Conservation (phyloP, 352 stramenopile species). For the Pythium graminicola region DNA sequence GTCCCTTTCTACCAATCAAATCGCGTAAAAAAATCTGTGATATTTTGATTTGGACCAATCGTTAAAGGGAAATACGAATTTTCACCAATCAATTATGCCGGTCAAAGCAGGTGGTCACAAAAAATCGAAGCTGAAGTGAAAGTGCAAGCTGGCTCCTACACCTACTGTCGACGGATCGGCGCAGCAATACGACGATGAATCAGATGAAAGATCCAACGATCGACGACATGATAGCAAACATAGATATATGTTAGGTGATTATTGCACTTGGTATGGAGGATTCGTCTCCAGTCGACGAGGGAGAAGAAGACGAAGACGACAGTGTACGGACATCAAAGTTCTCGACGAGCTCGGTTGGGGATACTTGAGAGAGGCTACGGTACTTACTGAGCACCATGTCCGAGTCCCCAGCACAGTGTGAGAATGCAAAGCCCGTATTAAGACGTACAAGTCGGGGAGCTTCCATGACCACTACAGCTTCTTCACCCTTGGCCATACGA, state of each 20-base stretch:
- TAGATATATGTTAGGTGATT: conserved; percentile 16
- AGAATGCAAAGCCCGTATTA: conserved; percentile 86
- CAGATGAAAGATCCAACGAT: conserved; percentile 2
- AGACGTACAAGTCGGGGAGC: conserved; percentile 73
- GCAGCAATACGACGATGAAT: conserved; percentile 2
- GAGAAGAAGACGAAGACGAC: conserved; percentile 36
- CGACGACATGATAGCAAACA: conserved; percentile 12
- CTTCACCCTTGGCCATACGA: conserved; percentile 69
- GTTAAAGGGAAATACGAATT: background rate
- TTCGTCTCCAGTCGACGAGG: conserved; percentile 48
- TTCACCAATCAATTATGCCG: conserved; percentile 15
- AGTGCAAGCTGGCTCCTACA: background rate
- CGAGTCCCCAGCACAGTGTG: conserved; percentile 62
- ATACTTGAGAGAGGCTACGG: conserved; percentile 31
- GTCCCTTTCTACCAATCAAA: too few relatives aligned
- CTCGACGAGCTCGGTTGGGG: conserved; percentile 20
- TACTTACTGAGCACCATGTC: conserved; percentile 61
- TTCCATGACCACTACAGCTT: conserved; percentile 45
- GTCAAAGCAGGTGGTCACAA: conserved; percentile 2
- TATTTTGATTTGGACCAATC: background rate
- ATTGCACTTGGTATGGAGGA: conserved; percentile 49
- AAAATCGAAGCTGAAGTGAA: conserved; percentile 18
- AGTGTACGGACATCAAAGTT: conserved; percentile 15
- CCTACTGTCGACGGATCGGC: conserved; percentile 7
- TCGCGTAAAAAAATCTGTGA: too few relatives aligned